A percentile compares a stretch with the other conserved stretches of the same genome.
Conservation (phyloP, 495 filamentous ascomycete species). For the Entonaema liquescens region DNA sequence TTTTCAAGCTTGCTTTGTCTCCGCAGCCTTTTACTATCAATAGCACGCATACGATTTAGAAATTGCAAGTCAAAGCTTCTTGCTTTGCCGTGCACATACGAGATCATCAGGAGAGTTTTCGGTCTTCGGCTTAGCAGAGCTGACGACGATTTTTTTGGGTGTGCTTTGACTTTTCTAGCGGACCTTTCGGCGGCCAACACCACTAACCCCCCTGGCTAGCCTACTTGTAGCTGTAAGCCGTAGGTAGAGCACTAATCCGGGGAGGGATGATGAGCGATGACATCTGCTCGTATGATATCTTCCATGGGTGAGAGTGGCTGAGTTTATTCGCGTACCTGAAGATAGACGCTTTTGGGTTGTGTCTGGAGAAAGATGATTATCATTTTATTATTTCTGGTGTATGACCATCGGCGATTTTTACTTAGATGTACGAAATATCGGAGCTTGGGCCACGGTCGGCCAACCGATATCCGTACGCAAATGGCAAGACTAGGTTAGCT, state of each 20-base stretch:
- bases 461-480: background rate
- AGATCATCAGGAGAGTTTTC: conserved; percentile 26
- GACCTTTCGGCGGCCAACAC: conserved; percentile 17
- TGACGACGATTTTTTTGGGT: conserved; percentile 14
- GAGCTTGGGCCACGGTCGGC: background rate
- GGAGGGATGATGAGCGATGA: conserved; percentile 10
- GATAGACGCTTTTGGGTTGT: conserved; percentile 9
- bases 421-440: background rate
- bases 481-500: background rate
- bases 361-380: conserved; percentile 14
- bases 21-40: background rate
- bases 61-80: conserved; percentile 5
- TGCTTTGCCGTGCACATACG: conserved; percentile 17
- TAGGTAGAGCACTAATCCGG: conserved; percentile 3
- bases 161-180: conserved; percentile 12
- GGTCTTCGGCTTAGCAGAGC: conserved; percentile 20
- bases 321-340: conserved; percentile 5
- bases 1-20: background rate
- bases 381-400: background rate
- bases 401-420: conserved; percentile 9
- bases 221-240: background rate
- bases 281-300: conserved; percentile 5
- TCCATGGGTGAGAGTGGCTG: conserved; percentile 11
- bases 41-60: conserved; percentile 1
- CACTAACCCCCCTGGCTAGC: conserved; percentile 8